Evolutionary conservation across 1,284 basidiomycete species (phyloP).

Genomic region (Marasmius tenuissimus): DNA sequence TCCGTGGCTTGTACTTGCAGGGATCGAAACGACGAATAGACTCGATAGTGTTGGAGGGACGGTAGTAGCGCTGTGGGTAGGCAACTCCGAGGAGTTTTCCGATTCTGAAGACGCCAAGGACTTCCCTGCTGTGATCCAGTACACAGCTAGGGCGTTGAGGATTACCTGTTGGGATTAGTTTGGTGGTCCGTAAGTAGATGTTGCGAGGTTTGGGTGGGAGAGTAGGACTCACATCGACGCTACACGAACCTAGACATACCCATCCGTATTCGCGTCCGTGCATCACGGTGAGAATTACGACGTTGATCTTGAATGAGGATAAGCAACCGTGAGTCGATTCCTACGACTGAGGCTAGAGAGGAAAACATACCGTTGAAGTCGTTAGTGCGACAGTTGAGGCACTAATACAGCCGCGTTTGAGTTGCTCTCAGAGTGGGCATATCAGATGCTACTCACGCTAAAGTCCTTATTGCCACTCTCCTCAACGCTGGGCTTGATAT

Average conservation of each 20-base stretch:
- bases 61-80: too few relatives aligned
- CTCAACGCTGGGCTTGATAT: too few relatives aligned
- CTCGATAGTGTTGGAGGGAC: too few relatives aligned
- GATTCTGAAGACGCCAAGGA: too few relatives aligned
- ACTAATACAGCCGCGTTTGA: constrained; percentile 20
- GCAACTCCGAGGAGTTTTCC: too few relatives aligned
- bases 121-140: not conserved
- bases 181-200: not conserved
- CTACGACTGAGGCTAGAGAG: not conserved
- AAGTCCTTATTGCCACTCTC: too few relatives aligned
- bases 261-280: constrained; percentile 6
- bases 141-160: constrained; percentile 5
- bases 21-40: too few relatives aligned
- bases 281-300: not conserved
- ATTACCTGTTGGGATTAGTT: not conserved
- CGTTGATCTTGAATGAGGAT: constrained; percentile 2
- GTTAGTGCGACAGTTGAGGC: constrained; percentile 45
- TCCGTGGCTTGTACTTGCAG: too few relatives aligned
- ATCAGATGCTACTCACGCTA: not conserved
- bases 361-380: constrained; percentile 34
- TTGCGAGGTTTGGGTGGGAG: not conserved
- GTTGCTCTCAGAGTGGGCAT: not conserved
- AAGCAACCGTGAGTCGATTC: not conserved
- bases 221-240: constrained; percentile 1
- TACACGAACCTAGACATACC: constrained; percentile 6